phyloP scores from a whole-genome alignment of 352 stramenopile species.

The Detonula confervacea region DNA sequence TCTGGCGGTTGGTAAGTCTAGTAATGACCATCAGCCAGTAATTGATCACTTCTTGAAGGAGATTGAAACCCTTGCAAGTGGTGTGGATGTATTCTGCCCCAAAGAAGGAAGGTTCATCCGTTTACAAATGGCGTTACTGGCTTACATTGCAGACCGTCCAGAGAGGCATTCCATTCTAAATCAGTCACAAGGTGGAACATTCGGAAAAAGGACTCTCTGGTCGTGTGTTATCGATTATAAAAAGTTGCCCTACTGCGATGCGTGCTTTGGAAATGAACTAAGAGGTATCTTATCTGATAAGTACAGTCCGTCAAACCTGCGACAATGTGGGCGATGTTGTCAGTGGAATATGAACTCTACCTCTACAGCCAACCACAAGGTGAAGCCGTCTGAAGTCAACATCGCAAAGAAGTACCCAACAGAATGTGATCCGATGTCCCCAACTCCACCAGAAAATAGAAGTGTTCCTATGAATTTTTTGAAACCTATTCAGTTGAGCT shows the following conservation, averaged over 20 bases:
- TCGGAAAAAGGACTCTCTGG: neutral
- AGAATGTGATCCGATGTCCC: neutral
- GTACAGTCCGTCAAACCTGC: neutral
- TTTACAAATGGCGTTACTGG: neutral
- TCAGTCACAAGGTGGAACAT: neutral
- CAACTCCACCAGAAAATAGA: neutral
- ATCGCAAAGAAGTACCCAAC: neutral
- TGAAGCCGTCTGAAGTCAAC: neutral
- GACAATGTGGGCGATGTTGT: neutral
- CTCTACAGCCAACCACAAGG: neutral
- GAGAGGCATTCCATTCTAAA: conserved; percentile 3
- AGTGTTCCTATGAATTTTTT: neutral
- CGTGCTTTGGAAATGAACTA: neutral
- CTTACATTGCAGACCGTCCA: conserved; percentile 19
- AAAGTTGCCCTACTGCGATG: neutral
- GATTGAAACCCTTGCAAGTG: neutral
- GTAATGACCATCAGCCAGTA: neutral
- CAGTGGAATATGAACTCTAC: neutral
- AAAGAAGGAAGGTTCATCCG: neutral
- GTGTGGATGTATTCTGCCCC: neutral
- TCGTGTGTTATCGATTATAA: neutral
- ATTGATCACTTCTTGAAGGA: conserved; percentile 7
- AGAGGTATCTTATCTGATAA: neutral
- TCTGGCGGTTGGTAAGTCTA: neutral
- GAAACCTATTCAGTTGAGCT: neutral